These are phyloP conservation scores for Aurinia saxatilis DNA, from an alignment of 345 rosid species.

Conservation along the genomic window DNA sequence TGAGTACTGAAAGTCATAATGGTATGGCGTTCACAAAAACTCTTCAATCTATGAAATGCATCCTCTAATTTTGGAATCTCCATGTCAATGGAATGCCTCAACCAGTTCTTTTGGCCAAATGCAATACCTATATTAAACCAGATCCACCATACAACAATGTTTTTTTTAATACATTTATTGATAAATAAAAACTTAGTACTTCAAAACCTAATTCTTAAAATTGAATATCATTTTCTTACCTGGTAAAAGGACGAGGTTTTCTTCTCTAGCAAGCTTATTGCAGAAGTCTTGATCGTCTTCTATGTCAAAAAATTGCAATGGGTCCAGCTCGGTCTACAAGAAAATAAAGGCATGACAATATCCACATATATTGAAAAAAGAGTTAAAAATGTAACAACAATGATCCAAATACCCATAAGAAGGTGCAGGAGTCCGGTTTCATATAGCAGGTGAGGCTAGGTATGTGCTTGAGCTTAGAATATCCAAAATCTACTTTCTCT, in stretches of 20 bases:
- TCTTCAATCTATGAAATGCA: slow-evolving; percentile 21
- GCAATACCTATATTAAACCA: slow-evolving; percentile 50
- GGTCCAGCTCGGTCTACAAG: neutral
- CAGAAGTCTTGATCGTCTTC: slow-evolving; percentile 19
- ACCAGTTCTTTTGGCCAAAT: slow-evolving; percentile 32
- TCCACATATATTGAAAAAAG: no score
- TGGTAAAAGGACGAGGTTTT: slow-evolving; percentile 19
- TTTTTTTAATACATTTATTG: no score
- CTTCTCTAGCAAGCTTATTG: slow-evolving; percentile 23
- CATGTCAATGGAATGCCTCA: slow-evolving; percentile 24
- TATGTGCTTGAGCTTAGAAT: slow-evolving; percentile 36
- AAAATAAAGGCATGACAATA: no score
- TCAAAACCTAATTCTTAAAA: no score
- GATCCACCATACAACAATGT: neutral
- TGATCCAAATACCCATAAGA: slow-evolving; percentile 48
- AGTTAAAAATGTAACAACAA: neutral
- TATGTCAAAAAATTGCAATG: neutral
- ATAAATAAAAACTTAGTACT: no score
- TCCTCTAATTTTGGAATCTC: slow-evolving; percentile 8
- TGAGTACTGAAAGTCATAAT: no score
- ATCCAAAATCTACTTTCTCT: slow-evolving; percentile 37
- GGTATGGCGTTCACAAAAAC: slow-evolving; percentile 8
- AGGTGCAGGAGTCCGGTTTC: slow-evolving; percentile 63
- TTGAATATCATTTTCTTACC: no score
- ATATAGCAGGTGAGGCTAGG: slow-evolving; percentile 47